Base-by-base conservation (phyloP, 2,329 filamentous ascomycete species). In the Aureobasidium lini region DNA sequence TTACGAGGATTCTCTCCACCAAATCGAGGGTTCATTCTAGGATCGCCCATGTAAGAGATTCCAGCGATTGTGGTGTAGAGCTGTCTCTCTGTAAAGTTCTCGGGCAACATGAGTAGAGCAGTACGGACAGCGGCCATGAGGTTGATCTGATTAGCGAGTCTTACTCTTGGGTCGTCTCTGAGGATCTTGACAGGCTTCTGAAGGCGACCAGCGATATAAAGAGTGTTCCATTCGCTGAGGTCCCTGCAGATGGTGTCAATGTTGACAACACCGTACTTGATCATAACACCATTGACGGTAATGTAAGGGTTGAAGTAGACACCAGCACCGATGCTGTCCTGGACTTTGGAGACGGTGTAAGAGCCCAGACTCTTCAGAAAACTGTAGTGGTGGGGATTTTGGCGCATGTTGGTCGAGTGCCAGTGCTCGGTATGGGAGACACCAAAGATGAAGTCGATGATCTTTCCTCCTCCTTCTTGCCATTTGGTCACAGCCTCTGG, bases 131-230 rank as follows among this genome's bases (percentile, higher is more conserved):
- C 95, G 8, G 93, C 93, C 44, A 97, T 82, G 16, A 99, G 82
- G 71, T 99, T 99, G 72, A 95, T 87, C 73, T 99, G 94, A 73
- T 99, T 97, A 4, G 93, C 90, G 34, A 97, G 83, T 34, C 94
- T 89, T 42, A 99, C 91, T 52, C 86, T 86, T 0, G 94, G 90
- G 68, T 99, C 90, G 71, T 99, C 94, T 53, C 92, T 87, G 16
- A 99, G 82, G 65, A 99, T 97, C 77, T 99, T 97, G 73, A 96
- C 94, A 1, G 94, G 94, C 72, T 99, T 99, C 64, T 99, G 94
- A 56, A 99, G 81, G 36, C 94, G 88, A 4, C 94, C 94, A 6
- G 95, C 94, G n/a, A 99, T 83, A 73, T 99, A 99, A 29, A 99
- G 79, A 0, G 90, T 96, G 63, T 96, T 86, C 94, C 94, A 99